These are phyloP conservation scores for Neonectria hederae DNA, from an alignment of 2,329 filamentous ascomycete species.

Conservation along the genomic window DNA sequence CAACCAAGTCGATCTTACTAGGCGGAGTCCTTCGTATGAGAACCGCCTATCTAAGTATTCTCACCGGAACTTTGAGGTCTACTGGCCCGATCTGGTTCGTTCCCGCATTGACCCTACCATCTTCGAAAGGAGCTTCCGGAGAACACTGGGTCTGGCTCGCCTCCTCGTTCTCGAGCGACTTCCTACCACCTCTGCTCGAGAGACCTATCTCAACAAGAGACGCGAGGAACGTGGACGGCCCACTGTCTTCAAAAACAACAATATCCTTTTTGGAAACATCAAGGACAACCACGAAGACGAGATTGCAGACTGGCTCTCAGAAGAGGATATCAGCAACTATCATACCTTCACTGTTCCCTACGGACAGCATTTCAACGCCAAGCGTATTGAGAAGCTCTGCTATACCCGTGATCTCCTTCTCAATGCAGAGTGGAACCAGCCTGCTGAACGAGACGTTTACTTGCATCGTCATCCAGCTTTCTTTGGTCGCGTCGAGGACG, in stretches of 20 bases:
- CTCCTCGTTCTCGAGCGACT: constrained; percentile 83
- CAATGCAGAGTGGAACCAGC: constrained; percentile 87
- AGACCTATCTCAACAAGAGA: constrained; percentile 75
- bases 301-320: constrained; percentile 82
- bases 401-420: constrained; percentile 84
- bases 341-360: constrained; percentile 80
- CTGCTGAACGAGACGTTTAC: constrained; percentile 77
- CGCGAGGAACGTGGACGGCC: constrained; percentile 78
- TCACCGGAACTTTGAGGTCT: constrained; percentile 84
- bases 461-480: constrained; percentile 88
- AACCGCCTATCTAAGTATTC: constrained; percentile 88
- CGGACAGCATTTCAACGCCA: constrained; percentile 68
- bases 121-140: constrained; percentile 81
- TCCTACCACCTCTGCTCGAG: constrained; percentile 73
- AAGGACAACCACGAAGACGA: constrained; percentile 83
- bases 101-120: constrained; percentile 85
- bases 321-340: constrained; percentile 81
- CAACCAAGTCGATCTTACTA: constrained; percentile 81
- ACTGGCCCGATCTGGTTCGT: constrained; percentile 79
- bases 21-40: constrained; percentile 87
- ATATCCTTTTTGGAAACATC: constrained; percentile 70
- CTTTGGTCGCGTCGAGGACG: constrained; percentile 78
- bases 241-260: constrained; percentile 51
- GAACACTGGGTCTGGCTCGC: constrained; percentile 80
- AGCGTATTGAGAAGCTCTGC: constrained; percentile 81